Base-by-base conservation (phyloP, 148 eudicot genomes). In the Rhododendron griersonianum region DNA sequence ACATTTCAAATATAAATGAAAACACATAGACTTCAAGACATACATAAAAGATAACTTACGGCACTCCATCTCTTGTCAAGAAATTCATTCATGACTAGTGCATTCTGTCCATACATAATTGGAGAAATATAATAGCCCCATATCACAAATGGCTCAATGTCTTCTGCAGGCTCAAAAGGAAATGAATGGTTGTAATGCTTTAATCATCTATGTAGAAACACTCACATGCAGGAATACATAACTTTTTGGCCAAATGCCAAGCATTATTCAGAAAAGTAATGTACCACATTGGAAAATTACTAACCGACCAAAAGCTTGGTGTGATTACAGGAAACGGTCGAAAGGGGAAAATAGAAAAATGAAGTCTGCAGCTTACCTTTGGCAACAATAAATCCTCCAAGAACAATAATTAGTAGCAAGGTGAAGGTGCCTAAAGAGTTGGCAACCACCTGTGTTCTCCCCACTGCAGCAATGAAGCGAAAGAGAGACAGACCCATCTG, bases 61-160 rank as follows among this genome's bases (percentile, higher is more conserved):
- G 85, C 78, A 61, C 91, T 93, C 98, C 98, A 94, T 90, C 98
- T 91, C 77, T 91, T 69, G 37, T 92, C 98, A 63, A 94, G 95
- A 89, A 94, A 94, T 87, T 94, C 98, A 81, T 91, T 94, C 53
- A 94, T 90, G 47, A 90, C 95, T 37, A 94, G 84, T 51, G 98
- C 98, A 81, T 92, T 93, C 75, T 94, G 98, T 51, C 92, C 98
- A 85, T 93, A 94, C 93, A 91, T 93, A 94, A 94, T 92, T 37
- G 98, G 98, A 85, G 98, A 93, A 75, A 86, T 71, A 78, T 94
- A 94, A 86, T 93, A 94, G 59, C 87, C 98, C 98, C 95, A 94
- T 84, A 87, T 89, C 90, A 94, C 90, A 93, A 94, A 93, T 11
- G 92, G 90, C 51, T 83, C 84, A 71, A 91, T 90, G 85, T 94